phyloP scores from a whole-genome alignment of 495 filamentous ascomycete species.

The Gamarada debralockiae region DNA sequence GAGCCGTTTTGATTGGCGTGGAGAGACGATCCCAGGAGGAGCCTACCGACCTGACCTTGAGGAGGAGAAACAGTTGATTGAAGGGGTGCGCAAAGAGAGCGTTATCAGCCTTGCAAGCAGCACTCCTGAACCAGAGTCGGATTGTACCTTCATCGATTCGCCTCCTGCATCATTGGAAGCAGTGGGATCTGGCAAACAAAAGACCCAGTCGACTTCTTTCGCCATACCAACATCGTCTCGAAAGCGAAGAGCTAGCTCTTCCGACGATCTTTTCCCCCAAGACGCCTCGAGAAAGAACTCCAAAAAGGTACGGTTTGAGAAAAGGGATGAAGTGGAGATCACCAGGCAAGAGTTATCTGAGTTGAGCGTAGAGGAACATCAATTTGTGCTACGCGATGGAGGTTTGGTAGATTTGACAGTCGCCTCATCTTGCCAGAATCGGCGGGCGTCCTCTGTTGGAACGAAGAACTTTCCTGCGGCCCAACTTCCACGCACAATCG shows the following conservation, averaged over 20 bases:
- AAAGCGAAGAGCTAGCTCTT: no score
- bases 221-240: no score
- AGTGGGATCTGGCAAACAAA: no score
- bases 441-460: not conserved
- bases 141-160: no score
- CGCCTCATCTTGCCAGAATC: not conserved
- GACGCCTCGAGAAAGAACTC: not conserved
- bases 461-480: not conserved
- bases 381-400: no score
- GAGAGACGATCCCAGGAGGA: conserved; percentile 29
- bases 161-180: no score
- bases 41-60: conserved; percentile 11
- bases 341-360: not conserved
- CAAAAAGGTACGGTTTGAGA: not conserved
- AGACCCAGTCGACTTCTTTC: not conserved
- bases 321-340: not conserved
- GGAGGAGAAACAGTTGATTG: not conserved
- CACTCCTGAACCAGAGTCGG: not conserved
- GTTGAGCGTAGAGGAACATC: not conserved
- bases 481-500: not conserved
- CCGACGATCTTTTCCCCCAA: no score
- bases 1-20: conserved; percentile 28
- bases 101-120: not conserved
- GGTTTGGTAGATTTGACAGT: no score
- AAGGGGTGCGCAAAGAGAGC: not conserved